A percentile compares a stretch with the other conserved stretches of the same genome.
phyloP scores from a whole-genome alignment of 139 green algal genomes.

The Picochlorum sp. region DNA sequence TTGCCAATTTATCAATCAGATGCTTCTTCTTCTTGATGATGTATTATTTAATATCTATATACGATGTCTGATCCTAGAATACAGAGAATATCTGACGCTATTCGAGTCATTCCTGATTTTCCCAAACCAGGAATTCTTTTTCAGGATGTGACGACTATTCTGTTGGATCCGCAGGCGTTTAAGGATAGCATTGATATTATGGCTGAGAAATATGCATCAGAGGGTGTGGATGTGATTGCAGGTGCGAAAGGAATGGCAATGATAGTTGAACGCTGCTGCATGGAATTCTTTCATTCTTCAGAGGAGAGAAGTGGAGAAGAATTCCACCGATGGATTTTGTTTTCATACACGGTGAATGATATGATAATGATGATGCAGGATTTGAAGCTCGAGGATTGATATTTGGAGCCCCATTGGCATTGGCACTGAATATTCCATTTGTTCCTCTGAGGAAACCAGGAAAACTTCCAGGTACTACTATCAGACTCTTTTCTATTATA shows the following conservation, averaged over 20 bases:
- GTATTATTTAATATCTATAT: neutral
- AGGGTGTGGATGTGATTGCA: slow-evolving; percentile 75
- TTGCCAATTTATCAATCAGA: slow-evolving; percentile 69
- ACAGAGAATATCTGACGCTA: slow-evolving; percentile 27
- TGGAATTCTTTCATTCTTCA: no score
- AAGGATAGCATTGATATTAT: slow-evolving; percentile 75
- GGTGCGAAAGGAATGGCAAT: slow-evolving; percentile 31
- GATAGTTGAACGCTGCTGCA: no score
- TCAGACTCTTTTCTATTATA: no score
- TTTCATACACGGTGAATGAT: no score
- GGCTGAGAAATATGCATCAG: slow-evolving; percentile 59
- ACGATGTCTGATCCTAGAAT: slow-evolving; percentile 7
- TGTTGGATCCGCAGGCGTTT: slow-evolving; percentile 82
- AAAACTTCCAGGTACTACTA: slow-evolving; percentile 87
- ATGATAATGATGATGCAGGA: slow-evolving; percentile 39
- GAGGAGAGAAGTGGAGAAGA: no score
- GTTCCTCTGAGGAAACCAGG: slow-evolving; percentile 92
- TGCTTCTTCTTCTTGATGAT: neutral
- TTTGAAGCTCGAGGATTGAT: slow-evolving; percentile 97
- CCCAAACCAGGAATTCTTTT: slow-evolving; percentile 93
- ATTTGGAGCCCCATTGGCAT: slow-evolving; percentile 91
- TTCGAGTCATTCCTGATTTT: slow-evolving; percentile 73
- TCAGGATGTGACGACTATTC: slow-evolving; percentile 88
- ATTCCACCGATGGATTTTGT: no score
- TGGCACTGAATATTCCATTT: slow-evolving; percentile 77